These are phyloP conservation scores for Eucalyptus pumila DNA, from an alignment of 345 rosid genomes.

Conservation along the genomic window DNA sequence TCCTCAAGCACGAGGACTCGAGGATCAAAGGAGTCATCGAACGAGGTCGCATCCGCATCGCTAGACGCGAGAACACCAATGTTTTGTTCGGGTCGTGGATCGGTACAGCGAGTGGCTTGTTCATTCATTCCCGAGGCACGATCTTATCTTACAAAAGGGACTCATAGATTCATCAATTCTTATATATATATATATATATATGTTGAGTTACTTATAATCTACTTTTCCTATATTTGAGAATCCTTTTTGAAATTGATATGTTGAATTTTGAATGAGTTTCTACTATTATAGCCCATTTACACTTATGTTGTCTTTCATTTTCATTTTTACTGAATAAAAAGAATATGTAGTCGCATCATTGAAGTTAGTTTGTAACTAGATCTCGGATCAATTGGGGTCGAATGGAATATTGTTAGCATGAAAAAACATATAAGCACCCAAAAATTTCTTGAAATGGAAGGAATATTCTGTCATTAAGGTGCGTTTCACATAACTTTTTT, in stretches of 20 bases:
- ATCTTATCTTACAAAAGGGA: accelerated
- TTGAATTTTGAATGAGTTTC: neutral
- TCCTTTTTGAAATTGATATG: neutral
- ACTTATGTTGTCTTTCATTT: neutral
- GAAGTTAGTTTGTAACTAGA: neutral
- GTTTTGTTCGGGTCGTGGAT: no score
- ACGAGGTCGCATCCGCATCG: no score
- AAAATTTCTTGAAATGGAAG: neutral
- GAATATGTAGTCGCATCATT: neutral
- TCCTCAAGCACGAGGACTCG: no score
- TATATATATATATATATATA: no score
- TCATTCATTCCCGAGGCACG: no score
- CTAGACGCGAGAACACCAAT: no score
- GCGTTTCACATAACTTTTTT: neutral
- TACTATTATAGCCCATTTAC: neutral
- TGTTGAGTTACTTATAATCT: neutral
- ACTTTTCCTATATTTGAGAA: neutral
- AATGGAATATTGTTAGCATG: neutral
- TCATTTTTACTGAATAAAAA: neutral
- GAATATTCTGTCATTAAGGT: neutral
- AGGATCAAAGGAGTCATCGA: no score
- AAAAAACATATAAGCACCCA: neutral
- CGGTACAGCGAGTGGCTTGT: no score
- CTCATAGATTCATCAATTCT: no score
- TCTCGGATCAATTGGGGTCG: neutral